Conservation (phyloP, 2,329 filamentous ascomycete species). For the Diaporthe caulivora region DNA sequence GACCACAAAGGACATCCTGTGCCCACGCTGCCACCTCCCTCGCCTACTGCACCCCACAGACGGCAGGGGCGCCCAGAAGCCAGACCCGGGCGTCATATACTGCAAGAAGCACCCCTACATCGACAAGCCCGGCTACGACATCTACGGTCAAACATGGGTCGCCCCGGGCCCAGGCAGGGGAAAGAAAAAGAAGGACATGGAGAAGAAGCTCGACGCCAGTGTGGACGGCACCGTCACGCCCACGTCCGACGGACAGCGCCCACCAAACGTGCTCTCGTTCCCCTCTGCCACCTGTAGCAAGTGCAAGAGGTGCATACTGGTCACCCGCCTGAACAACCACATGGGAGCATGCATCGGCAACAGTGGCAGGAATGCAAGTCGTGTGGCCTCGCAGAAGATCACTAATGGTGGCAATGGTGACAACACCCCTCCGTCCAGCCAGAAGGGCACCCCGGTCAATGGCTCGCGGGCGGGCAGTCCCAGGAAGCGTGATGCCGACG, state of each 20-base stretch:
- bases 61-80: constrained; percentile 74
- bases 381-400: constrained; percentile 73
- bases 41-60: constrained; percentile 79
- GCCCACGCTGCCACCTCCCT: constrained; percentile 80
- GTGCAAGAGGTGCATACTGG: constrained; percentile 75
- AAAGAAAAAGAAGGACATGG: constrained; percentile 84
- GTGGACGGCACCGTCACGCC: constrained; percentile 55
- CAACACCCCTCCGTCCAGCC: constrained; percentile 71
- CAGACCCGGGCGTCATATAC: constrained; percentile 77
- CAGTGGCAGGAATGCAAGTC: constrained; percentile 72
- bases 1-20: constrained; percentile 78
- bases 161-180: constrained; percentile 77
- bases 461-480: constrained; percentile 67
- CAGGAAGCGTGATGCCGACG: constrained; percentile 67
- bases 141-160: constrained; percentile 86
- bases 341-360: constrained; percentile 78
- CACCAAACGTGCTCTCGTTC: constrained; percentile 73
- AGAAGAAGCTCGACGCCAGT: constrained; percentile 66
- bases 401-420: constrained; percentile 67
- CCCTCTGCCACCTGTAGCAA: constrained; percentile 76
- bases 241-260: constrained; percentile 63
- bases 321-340: constrained; percentile 75
- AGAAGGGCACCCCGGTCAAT: constrained; percentile 71
- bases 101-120: constrained; percentile 86
- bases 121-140: constrained; percentile 80